phyloP scores from a whole-genome alignment of 2,329 filamentous ascomycete species.

The Colletotrichum sp. region DNA sequence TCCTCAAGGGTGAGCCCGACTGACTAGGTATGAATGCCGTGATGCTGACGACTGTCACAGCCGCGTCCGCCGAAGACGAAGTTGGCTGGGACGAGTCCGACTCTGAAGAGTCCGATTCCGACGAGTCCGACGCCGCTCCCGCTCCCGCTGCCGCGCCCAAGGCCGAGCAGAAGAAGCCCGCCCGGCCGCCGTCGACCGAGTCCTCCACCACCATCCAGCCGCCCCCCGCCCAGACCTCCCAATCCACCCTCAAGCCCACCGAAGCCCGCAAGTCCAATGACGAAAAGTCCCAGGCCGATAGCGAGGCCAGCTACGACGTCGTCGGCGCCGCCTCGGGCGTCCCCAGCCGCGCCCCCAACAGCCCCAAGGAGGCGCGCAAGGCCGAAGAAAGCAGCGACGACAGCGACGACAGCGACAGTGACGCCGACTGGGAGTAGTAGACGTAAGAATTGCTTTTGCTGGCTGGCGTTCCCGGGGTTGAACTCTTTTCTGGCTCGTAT shows the following conservation, averaged over 20 bases:
- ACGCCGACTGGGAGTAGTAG: conserved; percentile 81
- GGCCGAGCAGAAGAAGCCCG: conserved; percentile 25
- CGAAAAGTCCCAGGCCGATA: conserved; percentile 88
- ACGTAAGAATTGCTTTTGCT: conserved; percentile 3
- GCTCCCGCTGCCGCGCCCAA: conserved; percentile 33
- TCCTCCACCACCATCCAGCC: conserved; percentile 67
- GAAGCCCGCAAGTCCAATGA: conserved; percentile 81
- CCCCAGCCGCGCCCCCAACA: conserved; percentile 77
- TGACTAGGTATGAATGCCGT: background rate
- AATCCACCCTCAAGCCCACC: conserved; percentile 58
- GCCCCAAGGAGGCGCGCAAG: conserved; percentile 62
- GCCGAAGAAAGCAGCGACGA: conserved; percentile 69
- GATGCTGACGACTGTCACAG: conserved; percentile 40
- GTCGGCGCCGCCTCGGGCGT: conserved; percentile 79
- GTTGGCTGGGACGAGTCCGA: conserved; percentile 68
- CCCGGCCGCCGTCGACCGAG: conserved; percentile 52
- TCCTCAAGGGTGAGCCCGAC: conserved; percentile 78
- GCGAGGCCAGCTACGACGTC: conserved; percentile 95
- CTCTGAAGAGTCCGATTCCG: conserved; percentile 35
- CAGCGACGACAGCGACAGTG: conserved; percentile 67
- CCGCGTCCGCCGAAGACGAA: conserved; percentile 74
- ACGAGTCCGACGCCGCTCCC: conserved; percentile 23
- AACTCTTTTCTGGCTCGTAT: conserved; percentile 14
- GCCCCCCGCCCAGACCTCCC: conserved; percentile 37
- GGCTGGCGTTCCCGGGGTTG: conserved; percentile 21